Base-by-base conservation (phyloP, 306 rosid species). In the Prunus mume region DNA sequence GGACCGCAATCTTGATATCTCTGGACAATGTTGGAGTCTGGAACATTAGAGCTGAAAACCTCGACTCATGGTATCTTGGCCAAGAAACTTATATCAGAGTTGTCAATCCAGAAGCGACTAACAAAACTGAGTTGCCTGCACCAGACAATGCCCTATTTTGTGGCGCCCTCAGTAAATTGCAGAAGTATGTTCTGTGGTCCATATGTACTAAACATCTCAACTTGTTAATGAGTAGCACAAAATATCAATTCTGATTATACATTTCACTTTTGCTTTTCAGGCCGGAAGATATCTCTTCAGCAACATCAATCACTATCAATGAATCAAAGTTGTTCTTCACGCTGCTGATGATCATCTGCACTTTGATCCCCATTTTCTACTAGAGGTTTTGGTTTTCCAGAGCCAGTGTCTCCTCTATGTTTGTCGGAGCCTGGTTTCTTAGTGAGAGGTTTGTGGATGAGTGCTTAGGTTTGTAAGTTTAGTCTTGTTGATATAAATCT, bases 31-130 rank as follows among this genome's bases (percentile, higher is more conserved):
- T 94, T 41, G 97, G 98, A 52, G 68, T 94, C 38, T 94, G 98
- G 98, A 94, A 92, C 84, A 81, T 92, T 51, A 86, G 98, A 83
- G 78, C 98, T 2, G 97, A 94, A 76, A 94, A 91, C 82, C 97
- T 94, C 2, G 98, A 94, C 78, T 87, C 97, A 0, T 94, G 97
- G 97, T 92, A 94, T 78, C 95, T 94, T 45, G 98, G 98, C 85
- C 98, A 94, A 82, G 98, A 94, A 90, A 94, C 98, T 46, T 94
- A 94, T 71, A 63, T 94, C 62, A 79, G 86, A 75, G 90, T 94
- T 81, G 91, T 92, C 72, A 94, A 94, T 79, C 95, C 93, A 0
- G 97, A 94, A 88, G 86, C 88, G 63, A 94, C 85, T 14, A 94
- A 94, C 88, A 94, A 92, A 81, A 94, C 98, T 7, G 98, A 94